Base-by-base conservation (phyloP, 2,329 filamentous ascomycete species). In the Paramyrothecium roridum region DNA sequence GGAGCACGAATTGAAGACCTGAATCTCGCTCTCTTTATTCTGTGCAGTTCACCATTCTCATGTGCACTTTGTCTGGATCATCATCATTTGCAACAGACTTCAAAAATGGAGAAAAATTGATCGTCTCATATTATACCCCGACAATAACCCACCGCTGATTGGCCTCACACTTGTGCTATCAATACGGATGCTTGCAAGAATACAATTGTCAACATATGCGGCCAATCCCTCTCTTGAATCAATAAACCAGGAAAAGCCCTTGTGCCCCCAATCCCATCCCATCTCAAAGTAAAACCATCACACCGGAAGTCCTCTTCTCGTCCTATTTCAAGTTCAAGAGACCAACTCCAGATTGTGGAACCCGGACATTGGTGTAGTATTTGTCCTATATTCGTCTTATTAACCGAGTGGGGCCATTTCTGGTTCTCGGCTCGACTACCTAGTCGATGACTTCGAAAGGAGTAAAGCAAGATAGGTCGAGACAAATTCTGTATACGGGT, bases 391-490 rank as follows among this genome's bases (percentile, higher is more conserved):
- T 50, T 23, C 22, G 16, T 50, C 53, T 40, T 59, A 43, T 13
- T 12, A 22, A 57, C 61, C 64, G 60, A 61, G 61, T 56, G 53
- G 60, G 19, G 59, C 65, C 67, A 59, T 68, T 65, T 63, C 67
- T 63, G 66, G 57, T 57, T 61, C 56, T 57, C 55, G 52, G 53
- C 56, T 52, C 57, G 61, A 68, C 65, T 65, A 53, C 63, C 58
- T 67, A 63, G 64, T 62, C 67, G 59, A 60, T 52, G 58, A 55
- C 57, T 63, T 60, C 57, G 57, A 57, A 46, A 20, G 54, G 59
- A 54, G 54, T 56, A 63, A 59, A 61, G 56, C n/a, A 13, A 43
- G 37, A 16, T 19, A 13, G n/a, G 54, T 57, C 56, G 51, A 55
- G 57, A 56, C 59, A 54, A 57, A 60, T 61, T 58, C 57, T 56